Evolutionary conservation across 2,329 filamentous ascomycete genomes (phyloP), one percentile per base, ranked within the genome.

Genomic region (Aureobasidium uvarum): DNA sequence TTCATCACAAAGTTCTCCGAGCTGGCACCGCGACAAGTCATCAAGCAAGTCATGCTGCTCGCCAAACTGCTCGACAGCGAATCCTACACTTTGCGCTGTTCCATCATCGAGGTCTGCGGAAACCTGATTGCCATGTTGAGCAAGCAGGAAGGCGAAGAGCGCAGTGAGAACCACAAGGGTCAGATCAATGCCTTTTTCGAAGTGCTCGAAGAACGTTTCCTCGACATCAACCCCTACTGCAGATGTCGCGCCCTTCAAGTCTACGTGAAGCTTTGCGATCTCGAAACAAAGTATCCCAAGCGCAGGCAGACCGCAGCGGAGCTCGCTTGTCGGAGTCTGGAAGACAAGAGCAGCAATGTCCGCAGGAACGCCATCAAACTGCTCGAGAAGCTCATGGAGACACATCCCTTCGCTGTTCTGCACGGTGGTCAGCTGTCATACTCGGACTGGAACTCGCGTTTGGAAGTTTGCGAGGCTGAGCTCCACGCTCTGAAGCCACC

Each of bases 341-440:
- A 97, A 76, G 96, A 99, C 79, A 98, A 96, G 82, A 98, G 94
- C 79, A 99, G 95, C 77, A 96, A 98, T 72, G 95, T 99, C 38
- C 86, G 95, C 68, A 86, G 93, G 66, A 98, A 98, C 75, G 93
- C 95, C 2, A 95, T 99, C 75, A 98, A 96, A 77, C 81, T 99
- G 7, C 83, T 99, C 1, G 90, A 89, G 6, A 90, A 90, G 50
- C 81, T 99, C 7, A 91, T 99, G 71, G 92, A 93, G 68, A 97
- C 93, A 0, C 95, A 99, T 75, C 95, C 95, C 1, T 99, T 97
- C 72, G 92, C 90, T 43, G 87, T 93, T 20, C 89, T 97, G 80
- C 92, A 98, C 72, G 93, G 92, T 25, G 92, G 92, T 0, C 88
- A 95, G 71, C 85, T 99, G 3, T 89, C 89, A 13, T 85, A 87